Evolutionary conservation across 768 basidiomycete genomes (phyloP).

Genomic region (Mycena pura): DNA sequence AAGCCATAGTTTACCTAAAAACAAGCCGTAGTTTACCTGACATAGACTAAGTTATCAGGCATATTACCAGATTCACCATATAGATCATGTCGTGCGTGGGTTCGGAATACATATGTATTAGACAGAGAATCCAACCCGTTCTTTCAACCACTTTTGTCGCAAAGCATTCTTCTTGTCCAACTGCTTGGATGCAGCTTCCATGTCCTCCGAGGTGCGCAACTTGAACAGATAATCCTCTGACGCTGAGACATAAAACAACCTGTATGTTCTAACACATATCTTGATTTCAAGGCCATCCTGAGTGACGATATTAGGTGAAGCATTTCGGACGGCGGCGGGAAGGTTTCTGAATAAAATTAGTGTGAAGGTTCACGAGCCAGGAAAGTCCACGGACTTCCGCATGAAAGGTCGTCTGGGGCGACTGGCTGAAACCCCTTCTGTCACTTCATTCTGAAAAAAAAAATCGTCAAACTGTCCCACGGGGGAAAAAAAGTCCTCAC

Average conservation of each 20-base stretch:
- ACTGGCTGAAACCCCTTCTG: conserved; percentile 55
- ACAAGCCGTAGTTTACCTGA: conserved; percentile 43
- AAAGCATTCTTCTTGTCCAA: conserved; percentile 40
- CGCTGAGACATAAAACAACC: conserved; percentile 77
- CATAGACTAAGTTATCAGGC: conserved; percentile 26
- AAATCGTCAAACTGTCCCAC: neutral
- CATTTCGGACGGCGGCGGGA: conserved; percentile 40
- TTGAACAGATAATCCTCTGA: conserved; percentile 72
- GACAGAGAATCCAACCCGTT: neutral
- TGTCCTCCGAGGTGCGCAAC: conserved; percentile 48
- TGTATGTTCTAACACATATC: conserved; percentile 83
- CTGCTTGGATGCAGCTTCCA: conserved; percentile 36
- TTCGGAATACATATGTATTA: neutral
- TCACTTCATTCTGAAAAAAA: conserved; percentile 56
- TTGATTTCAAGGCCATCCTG: conserved; percentile 78
- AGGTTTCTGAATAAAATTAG: conserved; percentile 45
- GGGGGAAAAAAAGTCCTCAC: conserved; percentile 42
- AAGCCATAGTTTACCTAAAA: conserved; percentile 50
- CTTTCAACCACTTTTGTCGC: conserved; percentile 46
- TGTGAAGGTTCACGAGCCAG: neutral
- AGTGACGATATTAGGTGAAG: conserved; percentile 53
- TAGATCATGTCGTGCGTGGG: conserved; percentile 18
- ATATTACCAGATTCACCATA: conserved; percentile 16
- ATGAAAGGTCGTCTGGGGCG: conserved; percentile 68
- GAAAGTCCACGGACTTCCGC: conserved; percentile 53